Conservation (phyloP, 176 grass and related monocot species). For the Lolium rigidum region DNA sequence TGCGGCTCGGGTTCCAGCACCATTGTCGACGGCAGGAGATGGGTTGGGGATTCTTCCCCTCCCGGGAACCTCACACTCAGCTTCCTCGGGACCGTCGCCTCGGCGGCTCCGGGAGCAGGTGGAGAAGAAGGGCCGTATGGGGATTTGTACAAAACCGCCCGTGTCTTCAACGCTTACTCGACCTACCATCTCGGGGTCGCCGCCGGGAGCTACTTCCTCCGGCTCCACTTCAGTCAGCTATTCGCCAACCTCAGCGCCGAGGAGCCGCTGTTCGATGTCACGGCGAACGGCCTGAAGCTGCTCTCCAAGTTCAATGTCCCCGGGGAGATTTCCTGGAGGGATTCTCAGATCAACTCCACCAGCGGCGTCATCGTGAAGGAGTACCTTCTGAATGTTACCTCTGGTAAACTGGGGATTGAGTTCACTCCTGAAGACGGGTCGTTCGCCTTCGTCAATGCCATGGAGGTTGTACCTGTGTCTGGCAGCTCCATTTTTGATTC, state of each 20-base stretch:
- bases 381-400: slow-evolving; percentile 75
- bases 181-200: slow-evolving; percentile 60
- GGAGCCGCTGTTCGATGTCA: slow-evolving; percentile 69
- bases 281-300: slow-evolving; percentile 72
- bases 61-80: slow-evolving; percentile 63
- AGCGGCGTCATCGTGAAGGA: slow-evolving; percentile 69
- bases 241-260: slow-evolving; percentile 49
- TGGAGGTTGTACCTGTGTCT: slow-evolving; percentile 69
- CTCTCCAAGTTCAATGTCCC: slow-evolving; percentile 71
- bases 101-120: slow-evolving; percentile 31
- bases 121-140: slow-evolving; percentile 39
- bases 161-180: slow-evolving; percentile 69
- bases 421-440: slow-evolving; percentile 59
- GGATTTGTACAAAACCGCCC: slow-evolving; percentile 69
- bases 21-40: slow-evolving; percentile 55
- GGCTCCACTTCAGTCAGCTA: slow-evolving; percentile 83
- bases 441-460: slow-evolving; percentile 82
- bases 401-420: slow-evolving; percentile 58
- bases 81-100: slow-evolving; percentile 48
- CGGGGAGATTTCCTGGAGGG: slow-evolving; percentile 55
- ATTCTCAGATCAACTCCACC: slow-evolving; percentile 59
- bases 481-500: slow-evolving; percentile 54
- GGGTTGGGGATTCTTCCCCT: slow-evolving; percentile 62
- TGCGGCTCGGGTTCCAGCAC: slow-evolving; percentile 60
- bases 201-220: slow-evolving; percentile 74